Evolutionary conservation across 345 rosid genomes (phyloP).

Genomic region (Corchorus olitorius): DNA sequence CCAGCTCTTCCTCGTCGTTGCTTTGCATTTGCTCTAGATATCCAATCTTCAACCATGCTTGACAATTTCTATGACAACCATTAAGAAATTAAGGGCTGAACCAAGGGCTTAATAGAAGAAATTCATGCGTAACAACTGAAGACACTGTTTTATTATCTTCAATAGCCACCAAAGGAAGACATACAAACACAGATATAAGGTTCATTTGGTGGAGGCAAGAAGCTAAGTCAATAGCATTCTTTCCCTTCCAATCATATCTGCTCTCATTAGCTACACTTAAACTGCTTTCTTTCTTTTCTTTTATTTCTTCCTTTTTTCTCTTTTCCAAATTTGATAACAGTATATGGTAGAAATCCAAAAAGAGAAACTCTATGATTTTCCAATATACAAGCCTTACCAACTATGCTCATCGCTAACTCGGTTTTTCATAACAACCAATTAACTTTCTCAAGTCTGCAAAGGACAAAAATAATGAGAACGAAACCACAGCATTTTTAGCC

Average conservation of each 20-base stretch:
- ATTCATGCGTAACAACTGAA: background rate
- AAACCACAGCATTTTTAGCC: background rate
- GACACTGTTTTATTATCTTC: background rate
- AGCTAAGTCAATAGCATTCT: slow-evolving; percentile 1
- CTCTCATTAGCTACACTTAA: slow-evolving; percentile 6
- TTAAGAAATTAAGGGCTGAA: slow-evolving; percentile 11
- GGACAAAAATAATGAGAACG: background rate
- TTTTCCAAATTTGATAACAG: background rate
- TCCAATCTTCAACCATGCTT: slow-evolving; percentile 99
- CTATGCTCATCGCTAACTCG: background rate
- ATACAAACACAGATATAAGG: background rate
- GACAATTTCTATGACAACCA: slow-evolving; percentile 66
- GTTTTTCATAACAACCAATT: background rate
- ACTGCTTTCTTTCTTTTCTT: background rate
- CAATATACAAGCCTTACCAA: slow-evolving; percentile 9
- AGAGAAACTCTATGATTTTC: background rate
- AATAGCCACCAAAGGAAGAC: background rate
- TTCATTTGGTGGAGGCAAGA: background rate
- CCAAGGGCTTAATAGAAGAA: background rate
- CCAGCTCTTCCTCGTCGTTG: slow-evolving; percentile 95
- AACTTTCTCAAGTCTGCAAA: background rate
- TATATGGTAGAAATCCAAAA: background rate
- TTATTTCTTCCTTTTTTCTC: background rate
- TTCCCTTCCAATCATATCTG: background rate
- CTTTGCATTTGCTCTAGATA: slow-evolving; percentile 88